Base-by-base conservation (phyloP, 208 protist species). In the Endotrypanum monterogeii region DNA sequence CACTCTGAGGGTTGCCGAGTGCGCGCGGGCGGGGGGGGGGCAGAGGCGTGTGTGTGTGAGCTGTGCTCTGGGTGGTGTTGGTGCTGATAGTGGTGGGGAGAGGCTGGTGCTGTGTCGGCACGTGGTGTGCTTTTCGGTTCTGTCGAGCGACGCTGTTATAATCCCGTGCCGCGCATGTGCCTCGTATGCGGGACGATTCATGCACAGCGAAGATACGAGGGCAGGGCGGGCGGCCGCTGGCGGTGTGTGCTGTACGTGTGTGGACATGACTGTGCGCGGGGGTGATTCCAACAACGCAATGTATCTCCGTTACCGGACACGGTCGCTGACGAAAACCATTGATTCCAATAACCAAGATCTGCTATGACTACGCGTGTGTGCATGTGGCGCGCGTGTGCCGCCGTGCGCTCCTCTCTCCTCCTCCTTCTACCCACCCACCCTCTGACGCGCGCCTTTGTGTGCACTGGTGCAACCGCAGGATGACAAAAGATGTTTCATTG, bases 261-360 rank as follows among this genome's bases (percentile, higher is more conserved):
- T 28, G 28, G 8, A 30, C 25, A 23, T 46, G 51, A 55, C 30
- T 14, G 20, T n/a, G n/a, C 37, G 67, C 67, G 14, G 52, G 1
- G 50, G 37, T 71, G 67, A 71, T 71, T 71, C 30, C 67, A 71
- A 20, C 41, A 71, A 58, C 48, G 67, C 67, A 71, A 71, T 60
- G 48, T 71, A 71, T 73, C 83, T 88, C 83, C 80, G 78, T 90
- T 85, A 82, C 73, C 79, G 73, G 81, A 90, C 60, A 63, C 67
- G 60, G 57, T 54, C 66, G 54, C 67, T 90, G 88, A 89, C 88
- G 88, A 93, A 80, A 87, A 83, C 77, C 70, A 86, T 86, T 90
- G 83, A 85, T 67, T 82, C 72, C 50, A 83, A 81, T 76, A 83
- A 90, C 88, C 88, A 92, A 92, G 88, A 92, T 92, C 86, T 91